Evolutionary conservation across 2,329 filamentous ascomycete genomes (phyloP).

Genomic region (Zasmidium cellare): DNA sequence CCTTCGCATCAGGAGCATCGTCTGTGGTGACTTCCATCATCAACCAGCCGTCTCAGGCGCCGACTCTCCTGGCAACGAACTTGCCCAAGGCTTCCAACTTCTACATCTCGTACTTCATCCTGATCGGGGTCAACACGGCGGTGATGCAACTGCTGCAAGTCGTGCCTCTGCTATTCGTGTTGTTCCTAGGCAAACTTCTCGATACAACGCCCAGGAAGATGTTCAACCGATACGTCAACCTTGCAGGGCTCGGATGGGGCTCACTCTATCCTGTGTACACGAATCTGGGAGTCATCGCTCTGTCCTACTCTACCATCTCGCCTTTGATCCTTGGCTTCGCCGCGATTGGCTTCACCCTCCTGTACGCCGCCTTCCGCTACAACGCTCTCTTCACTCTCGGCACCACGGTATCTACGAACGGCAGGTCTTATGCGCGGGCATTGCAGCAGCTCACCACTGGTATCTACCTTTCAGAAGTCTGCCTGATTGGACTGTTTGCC

Average conservation of each 20-base stretch:
- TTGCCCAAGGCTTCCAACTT: slow-evolving; percentile 39
- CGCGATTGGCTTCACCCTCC: slow-evolving; percentile 42
- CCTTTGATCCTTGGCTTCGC: slow-evolving; percentile 48
- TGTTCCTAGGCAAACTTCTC: slow-evolving; percentile 32
- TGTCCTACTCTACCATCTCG: slow-evolving; percentile 48
- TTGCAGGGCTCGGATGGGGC: slow-evolving; percentile 44
- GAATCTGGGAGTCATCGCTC: slow-evolving; percentile 34
- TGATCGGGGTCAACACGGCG: slow-evolving; percentile 33
- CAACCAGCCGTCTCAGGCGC: slow-evolving; percentile 29
- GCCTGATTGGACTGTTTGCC: slow-evolving; percentile 48
- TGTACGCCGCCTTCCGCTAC: slow-evolving; percentile 50
- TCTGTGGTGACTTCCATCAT: slow-evolving; percentile 32
- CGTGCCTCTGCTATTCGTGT: slow-evolving; percentile 29
- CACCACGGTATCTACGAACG: slow-evolving; percentile 45
- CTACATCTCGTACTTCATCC: slow-evolving; percentile 39
- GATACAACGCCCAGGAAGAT: slow-evolving; percentile 46
- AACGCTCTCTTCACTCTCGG: slow-evolving; percentile 50
- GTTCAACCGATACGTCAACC: slow-evolving; percentile 43
- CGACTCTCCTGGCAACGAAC: slow-evolving; percentile 33
- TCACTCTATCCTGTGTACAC: slow-evolving; percentile 44
- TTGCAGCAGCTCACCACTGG: slow-evolving; percentile 46
- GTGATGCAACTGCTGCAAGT: slow-evolving; percentile 31
- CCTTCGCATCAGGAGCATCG: slow-evolving; percentile 35
- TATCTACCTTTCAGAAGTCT: slow-evolving; percentile 47
- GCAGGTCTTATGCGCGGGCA: slow-evolving; percentile 44